phyloP scores from a whole-genome alignment of 2,329 filamentous ascomycete species.

The Aspergillus sp. region DNA sequence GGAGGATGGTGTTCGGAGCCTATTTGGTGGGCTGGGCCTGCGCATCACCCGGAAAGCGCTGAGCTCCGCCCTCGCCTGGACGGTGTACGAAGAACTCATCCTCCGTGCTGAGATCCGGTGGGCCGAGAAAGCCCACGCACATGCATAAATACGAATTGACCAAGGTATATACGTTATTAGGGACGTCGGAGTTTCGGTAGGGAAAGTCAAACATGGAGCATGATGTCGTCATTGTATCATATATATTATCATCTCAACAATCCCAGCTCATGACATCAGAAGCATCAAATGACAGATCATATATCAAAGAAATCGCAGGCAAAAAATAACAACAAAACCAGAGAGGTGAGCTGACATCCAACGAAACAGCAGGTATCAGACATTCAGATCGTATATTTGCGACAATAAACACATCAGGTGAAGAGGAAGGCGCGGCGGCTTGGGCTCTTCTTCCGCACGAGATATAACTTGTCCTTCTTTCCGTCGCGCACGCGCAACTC shows the following conservation, averaged over 20 bases:
- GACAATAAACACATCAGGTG: conserved; percentile 21
- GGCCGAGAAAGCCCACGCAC: conserved; percentile 28
- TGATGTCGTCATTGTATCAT: conserved; percentile 15
- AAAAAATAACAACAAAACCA: not conserved
- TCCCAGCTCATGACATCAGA: conserved; percentile 20
- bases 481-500: conserved; percentile 43
- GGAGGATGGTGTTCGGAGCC: conserved; percentile 75
- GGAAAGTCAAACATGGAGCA: not conserved
- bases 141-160: conserved; percentile 3
- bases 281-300: not conserved
- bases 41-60: conserved; percentile 88
- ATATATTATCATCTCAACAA: conserved; percentile 16
- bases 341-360: conserved; percentile 9
- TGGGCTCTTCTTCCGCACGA: conserved; percentile 47
- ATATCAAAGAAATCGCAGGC: conserved; percentile 1
- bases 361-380: conserved; percentile 6
- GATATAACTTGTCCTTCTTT: conserved; percentile 45
- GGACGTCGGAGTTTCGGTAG: not conserved
- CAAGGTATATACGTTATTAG: not conserved
- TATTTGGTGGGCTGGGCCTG: conserved; percentile 83
- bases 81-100: conserved; percentile 90
- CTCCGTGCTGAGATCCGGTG: conserved; percentile 61
- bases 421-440: conserved; percentile 34
- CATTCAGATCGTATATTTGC: not conserved
- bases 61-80: conserved; percentile 95